Base-by-base conservation (phyloP, 805 yeast genomes). In the Saccharomycopsis schoenii region DNA sequence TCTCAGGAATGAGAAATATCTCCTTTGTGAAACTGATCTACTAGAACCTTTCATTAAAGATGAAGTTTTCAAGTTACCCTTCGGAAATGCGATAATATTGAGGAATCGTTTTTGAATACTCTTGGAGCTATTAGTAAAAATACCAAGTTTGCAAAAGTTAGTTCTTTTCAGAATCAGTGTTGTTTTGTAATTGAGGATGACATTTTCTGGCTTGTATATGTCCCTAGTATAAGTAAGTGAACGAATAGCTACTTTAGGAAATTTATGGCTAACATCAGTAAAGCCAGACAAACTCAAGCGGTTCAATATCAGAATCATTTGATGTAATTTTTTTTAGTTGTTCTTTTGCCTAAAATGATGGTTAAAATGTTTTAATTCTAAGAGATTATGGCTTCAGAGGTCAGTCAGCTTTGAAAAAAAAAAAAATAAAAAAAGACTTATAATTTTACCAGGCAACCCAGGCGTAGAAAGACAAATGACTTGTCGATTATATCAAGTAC, bases 1-100 rank as follows among this genome's bases (percentile, higher is more conserved):
- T 58, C 56, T 40, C 62, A 64, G 43, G 36, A 61, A 60, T 19
- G 60, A 36, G 14, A 51, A 14, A 5, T 29, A 3, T 29, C 60
- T 51, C 19, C 14, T 47, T 21, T 47, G 52, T 19, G 34, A 47
- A 47, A 47, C 21, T n/a, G 15, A 12, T 1, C 14, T n/a, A n/a
- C 17, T 17, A 4, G 21, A 10, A 6, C 34, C n/a, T 11, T 47
- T 47, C 29, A 47, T 21, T 12, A 21, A 12, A 11, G 34, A 12
- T 47, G n/a, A 47, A 24, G 19, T 19, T 21, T 21, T 47, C 2
- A 15, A 4, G 24, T 14, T 47, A 21, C 12, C 14, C 1, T 21
- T 21, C n/a, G 1, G 4, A 10, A 17, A 4, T 24, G 34, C 15
- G 21, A 47, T 47, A 6, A 24, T 47, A 24, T 47, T 24, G 15